Base-by-base conservation (phyloP, 1,139 yeast genomes). In the Blastobotrys indianensis region DNA sequence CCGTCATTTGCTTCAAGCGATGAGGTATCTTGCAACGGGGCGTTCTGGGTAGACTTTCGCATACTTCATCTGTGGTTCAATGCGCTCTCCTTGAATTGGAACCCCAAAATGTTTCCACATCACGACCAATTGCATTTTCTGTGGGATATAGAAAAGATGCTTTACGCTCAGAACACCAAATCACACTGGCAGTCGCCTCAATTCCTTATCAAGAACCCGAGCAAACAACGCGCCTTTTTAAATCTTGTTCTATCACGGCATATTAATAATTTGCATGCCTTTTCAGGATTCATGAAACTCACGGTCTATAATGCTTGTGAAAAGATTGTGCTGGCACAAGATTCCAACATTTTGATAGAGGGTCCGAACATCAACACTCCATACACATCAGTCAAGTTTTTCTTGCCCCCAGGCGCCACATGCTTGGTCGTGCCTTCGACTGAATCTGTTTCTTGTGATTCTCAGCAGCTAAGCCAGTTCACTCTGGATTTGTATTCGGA, bases 81-180 rank as follows among this genome's bases (percentile, higher is more conserved):
- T 15, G 77, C 74, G 37, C 51, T 84, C 2, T 87, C 85, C 58
- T 54, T 85, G 38, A 85, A 82, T 58, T 84, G 94, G 94, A 70
- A 79, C 51, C 74, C 79, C 0, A 37, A 49, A 1, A 52, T 65
- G 29, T 76, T 74, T 54, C 52, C 58, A 13, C 55, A 56, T 44
- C 57, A 60, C 2, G 46, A 55, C n/a, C 53, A 57, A 1, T 50
- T 62, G 0, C 70, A 68, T 34, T 76, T 79, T 54, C 37, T 59
- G 1, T 59, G 61, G 59, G 46, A 52, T 13, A 25, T 41, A 4
- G 44, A 46, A 3, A 50, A 53, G 6, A 46, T 53, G 42, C 44
- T 30, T 35, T 42, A 30, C 23, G 29, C 39, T 15, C 44, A 37
- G 28, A 13, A 13, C 10, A 35, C 45, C 12, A 40, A 39, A 28